Percentiles rank a stretch among this genome's conserved stretches.
Evolutionary conservation across 2,329 filamentous ascomycete species (phyloP).

Genomic region (Ambrosiella cleistominuta): DNA sequence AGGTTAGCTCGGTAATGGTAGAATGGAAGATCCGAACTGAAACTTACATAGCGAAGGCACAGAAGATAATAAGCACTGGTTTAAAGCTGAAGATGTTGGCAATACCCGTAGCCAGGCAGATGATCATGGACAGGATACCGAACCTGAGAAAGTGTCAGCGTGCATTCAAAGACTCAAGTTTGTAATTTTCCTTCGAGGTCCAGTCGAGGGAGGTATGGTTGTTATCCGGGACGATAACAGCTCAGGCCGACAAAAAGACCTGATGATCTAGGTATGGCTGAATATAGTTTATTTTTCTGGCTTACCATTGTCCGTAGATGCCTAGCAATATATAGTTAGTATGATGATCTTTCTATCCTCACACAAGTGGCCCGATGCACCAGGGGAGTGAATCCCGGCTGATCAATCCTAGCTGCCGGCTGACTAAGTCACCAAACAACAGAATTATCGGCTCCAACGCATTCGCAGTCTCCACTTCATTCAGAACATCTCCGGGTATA

Average conservation of each 20-base stretch:
- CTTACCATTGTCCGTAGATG: conserved; percentile 63
- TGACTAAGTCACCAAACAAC: background rate
- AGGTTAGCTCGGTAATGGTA: background rate
- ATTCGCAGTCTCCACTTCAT: background rate
- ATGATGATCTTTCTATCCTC: background rate
- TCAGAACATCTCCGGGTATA: conserved; percentile 12
- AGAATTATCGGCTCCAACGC: background rate
- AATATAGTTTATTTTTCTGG: conserved; percentile 5
- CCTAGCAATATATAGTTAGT: conserved; percentile 25
- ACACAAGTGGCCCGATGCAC: too few relatives aligned
- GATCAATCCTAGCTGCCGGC: too few relatives aligned
- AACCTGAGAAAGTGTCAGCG: conserved; percentile 30
- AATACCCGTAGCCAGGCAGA: conserved; percentile 52
- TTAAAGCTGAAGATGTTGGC: conserved; percentile 45
- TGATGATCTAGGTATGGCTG: too few relatives aligned
- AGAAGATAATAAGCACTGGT: conserved; percentile 32
- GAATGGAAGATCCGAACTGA: background rate
- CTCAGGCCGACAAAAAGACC: too few relatives aligned
- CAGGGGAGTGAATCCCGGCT: too few relatives aligned
- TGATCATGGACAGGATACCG: conserved; percentile 51
- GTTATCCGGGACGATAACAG: too few relatives aligned
- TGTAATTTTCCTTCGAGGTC: too few relatives aligned
- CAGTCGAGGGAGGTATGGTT: background rate
- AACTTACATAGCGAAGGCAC: conserved; percentile 36
- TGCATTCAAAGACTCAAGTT: background rate